Base-by-base conservation (phyloP, 306 rosid genomes). In the Abrus precatorius region DNA sequence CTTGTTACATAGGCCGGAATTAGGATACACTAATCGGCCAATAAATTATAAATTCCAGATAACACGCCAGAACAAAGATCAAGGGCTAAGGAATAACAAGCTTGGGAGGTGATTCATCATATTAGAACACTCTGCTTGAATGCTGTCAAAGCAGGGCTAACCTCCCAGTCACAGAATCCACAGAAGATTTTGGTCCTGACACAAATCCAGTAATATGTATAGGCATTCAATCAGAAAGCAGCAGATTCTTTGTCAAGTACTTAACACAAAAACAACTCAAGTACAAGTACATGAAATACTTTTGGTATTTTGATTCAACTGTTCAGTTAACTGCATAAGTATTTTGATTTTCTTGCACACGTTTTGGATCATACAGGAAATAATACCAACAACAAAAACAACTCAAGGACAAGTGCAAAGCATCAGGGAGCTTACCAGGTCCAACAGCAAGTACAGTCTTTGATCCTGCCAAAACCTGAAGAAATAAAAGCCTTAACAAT, bases 391-490 rank as follows among this genome's bases (percentile, higher is more conserved):
- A 73, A 69, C 28, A 74, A 48, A 83, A 36, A 41, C 60, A 66
- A 63, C 12, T 57, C 41, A 68, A 63, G 71, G 28, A 28, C 75
- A 79, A 75, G 71, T 33, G n/a, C 75, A 79, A 75, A 69, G 55
- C n/a, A 74, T 32, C 12, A 50, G 43, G 20, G 67, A 85, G 82
- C 69, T 63, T 76, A 95, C 98, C 98, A 9, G 98, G 97, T 80
- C 98, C 98, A 81, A 95, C 77, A 73, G 97, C 97, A 81, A 95
- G 97, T 87, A 95, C 95, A 6, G 97, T 95, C 85, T 89, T 95
- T 45, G 95, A 92, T 30, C 98, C 97, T 29, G 94, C 85, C 56
- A 36, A 47, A 87, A 95, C 95, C 98, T 94, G 92, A 75, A 70
- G 59, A 59, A 69, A 67, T 69, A 67, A 43, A 49, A 63, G 75